A percentile compares a stretch with the other conserved stretches of the same genome.
phyloP scores from a whole-genome alignment of 2,329 filamentous ascomycete species.

The Lecanicillium sp. region DNA sequence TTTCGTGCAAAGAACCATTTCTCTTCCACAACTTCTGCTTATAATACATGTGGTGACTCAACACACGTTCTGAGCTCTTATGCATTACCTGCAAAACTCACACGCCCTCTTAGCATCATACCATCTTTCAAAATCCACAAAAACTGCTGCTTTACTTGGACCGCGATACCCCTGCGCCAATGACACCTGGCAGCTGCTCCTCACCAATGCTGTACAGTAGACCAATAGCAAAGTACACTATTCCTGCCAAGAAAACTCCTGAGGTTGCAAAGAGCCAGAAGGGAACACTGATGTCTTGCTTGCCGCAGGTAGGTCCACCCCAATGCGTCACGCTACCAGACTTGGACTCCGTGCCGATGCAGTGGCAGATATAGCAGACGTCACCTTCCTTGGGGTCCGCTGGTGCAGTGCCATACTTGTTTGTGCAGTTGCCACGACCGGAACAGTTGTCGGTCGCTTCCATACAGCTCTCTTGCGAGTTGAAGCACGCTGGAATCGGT shows the following conservation, averaged over 20 bases:
- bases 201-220: conserved; percentile 77
- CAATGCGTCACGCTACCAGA: conserved; percentile 60
- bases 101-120: not conserved
- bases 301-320: conserved; percentile 82
- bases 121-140: not conserved
- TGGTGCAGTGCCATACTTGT: conserved; percentile 43
- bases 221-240: conserved; percentile 63
- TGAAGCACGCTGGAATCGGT: conserved; percentile 65
- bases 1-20: too few relatives aligned
- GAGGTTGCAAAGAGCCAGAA: conserved; percentile 84
- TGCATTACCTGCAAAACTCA: not conserved
- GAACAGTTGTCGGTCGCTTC: conserved; percentile 70
- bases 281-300: conserved; percentile 78
- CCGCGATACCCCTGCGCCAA: conserved; percentile 85
- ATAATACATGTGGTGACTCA: too few relatives aligned
- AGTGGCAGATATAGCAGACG: conserved; percentile 73
- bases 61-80: too few relatives aligned
- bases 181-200: conserved; percentile 84
- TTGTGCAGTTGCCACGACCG: conserved; percentile 67
- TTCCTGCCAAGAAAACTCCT: conserved; percentile 58
- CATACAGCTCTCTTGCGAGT: conserved; percentile 58
- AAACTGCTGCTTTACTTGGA: conserved; percentile 43
- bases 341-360: conserved; percentile 49
- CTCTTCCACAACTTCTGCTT: too few relatives aligned
- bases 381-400: conserved; percentile 18